phyloP scores from a whole-genome alignment of 176 grass and related monocot genomes.

The Pontederia paniculata region DNA sequence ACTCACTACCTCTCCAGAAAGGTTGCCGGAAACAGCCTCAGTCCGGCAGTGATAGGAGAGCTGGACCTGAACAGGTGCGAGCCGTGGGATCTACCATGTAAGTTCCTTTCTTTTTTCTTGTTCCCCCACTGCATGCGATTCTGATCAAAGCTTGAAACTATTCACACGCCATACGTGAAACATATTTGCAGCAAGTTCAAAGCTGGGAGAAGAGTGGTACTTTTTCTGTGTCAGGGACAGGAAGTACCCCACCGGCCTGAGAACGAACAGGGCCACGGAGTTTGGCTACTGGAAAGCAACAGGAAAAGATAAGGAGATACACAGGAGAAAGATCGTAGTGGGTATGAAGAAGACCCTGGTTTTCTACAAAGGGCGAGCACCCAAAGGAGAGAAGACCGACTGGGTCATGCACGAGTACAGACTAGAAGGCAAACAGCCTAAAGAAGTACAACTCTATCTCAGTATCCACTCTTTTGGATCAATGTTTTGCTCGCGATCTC shows the following conservation, averaged over 20 bases:
- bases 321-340: background rate
- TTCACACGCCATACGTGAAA: background rate
- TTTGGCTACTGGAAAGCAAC: conserved; percentile 15
- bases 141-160: background rate
- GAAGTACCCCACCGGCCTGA: conserved; percentile 11
- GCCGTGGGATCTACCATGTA: conserved; percentile 13
- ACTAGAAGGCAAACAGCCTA: conserved; percentile 2
- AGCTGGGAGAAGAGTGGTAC: conserved; percentile 16
- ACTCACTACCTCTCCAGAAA: conserved; percentile 12
- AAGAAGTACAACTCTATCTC: too few species aligned
- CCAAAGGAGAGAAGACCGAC: conserved; percentile 8
- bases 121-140: background rate
- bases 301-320: conserved; percentile 16
- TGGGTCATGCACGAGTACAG: conserved; percentile 21
- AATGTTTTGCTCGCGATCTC: background rate
- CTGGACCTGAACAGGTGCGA: conserved; percentile 5
- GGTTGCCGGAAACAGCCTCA: background rate
- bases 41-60: conserved; percentile 1
- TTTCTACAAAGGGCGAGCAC: conserved; percentile 10
- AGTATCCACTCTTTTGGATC: background rate
- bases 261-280: conserved; percentile 13
- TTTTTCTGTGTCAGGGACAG: conserved; percentile 16
- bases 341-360: conserved; percentile 18
- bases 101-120: background rate
- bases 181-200: background rate